Evolutionary conservation across 495 filamentous ascomycete genomes (phyloP).

Genomic region (Cercophora samala): DNA sequence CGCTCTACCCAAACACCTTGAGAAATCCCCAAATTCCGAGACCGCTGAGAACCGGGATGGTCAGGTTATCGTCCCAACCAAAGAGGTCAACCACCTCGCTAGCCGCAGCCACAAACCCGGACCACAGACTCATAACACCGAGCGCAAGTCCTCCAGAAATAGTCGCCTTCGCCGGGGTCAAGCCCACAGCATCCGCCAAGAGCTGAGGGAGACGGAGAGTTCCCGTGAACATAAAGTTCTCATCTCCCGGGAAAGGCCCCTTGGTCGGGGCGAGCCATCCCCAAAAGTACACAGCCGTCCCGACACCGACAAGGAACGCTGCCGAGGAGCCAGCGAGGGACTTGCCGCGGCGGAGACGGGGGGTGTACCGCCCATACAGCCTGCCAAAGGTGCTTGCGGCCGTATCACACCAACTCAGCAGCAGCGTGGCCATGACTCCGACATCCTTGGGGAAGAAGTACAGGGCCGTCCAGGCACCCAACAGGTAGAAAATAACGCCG

Average conservation of each 20-base stretch:
- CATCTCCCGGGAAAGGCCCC: constrained; percentile 63
- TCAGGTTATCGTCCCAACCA: constrained; percentile 94
- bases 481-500: constrained; percentile 92
- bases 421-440: constrained; percentile 79
- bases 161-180: constrained; percentile 44
- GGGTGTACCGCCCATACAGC: constrained; percentile 82
- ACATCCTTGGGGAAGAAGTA: constrained; percentile 91
- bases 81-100: constrained; percentile 91
- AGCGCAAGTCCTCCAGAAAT: constrained; percentile 70
- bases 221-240: constrained; percentile 80
- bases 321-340: constrained; percentile 84
- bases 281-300: constrained; percentile 82
- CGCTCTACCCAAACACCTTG: constrained; percentile 73
- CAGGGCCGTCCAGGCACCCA: constrained; percentile 82
- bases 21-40: constrained; percentile 90
- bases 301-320: constrained; percentile 73
- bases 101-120: constrained; percentile 77
- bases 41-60: constrained; percentile 88
- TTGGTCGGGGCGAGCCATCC: constrained; percentile 72
- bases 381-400: constrained; percentile 91
- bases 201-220: constrained; percentile 59
- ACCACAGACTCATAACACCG: constrained; percentile 80
- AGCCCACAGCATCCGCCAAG: constrained; percentile 48
- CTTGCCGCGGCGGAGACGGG: constrained; percentile 79
- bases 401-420: constrained; percentile 97